phyloP scores from a whole-genome alignment of 2,329 filamentous ascomycete species.

The Aspergillus caelatus region DNA sequence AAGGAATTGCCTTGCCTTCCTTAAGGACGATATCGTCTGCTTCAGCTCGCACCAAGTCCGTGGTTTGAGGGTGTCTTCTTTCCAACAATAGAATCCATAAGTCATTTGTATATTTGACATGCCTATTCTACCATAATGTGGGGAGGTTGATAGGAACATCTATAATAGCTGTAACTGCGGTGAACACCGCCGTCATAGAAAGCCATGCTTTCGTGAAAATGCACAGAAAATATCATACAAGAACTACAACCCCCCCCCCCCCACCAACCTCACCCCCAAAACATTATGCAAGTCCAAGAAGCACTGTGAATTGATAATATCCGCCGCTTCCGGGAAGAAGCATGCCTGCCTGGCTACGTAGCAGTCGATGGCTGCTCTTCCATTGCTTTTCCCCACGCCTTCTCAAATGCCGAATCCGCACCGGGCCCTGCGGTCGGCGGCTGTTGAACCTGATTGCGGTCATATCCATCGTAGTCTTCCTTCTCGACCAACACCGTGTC shows the following conservation, averaged over 20 bases:
- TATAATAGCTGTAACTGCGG: not conserved
- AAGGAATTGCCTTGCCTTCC: not conserved
- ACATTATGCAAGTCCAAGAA: not conserved
- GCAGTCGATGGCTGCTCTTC: constrained; percentile 25
- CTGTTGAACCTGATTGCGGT: constrained; percentile 6
- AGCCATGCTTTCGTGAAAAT: not conserved
- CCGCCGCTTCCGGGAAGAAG: not conserved
- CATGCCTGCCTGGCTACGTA: constrained; percentile 3
- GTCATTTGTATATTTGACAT: not conserved
- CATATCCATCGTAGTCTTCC: constrained; percentile 14
- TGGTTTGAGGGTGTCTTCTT: not conserved
- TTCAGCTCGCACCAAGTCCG: not conserved
- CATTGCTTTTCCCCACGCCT: constrained; percentile 42
- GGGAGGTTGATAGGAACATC: not conserved
- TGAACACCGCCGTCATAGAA: not conserved
- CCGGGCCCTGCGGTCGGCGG: constrained; percentile 8
- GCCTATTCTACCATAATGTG: not conserved
- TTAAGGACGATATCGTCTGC: not conserved
- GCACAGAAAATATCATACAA: constrained; percentile 5
- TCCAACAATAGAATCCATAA: not conserved
- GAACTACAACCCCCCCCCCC: not conserved
- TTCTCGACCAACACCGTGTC: constrained; percentile 25
- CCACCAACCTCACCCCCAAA: not conserved
- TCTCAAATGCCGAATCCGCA: constrained; percentile 35
- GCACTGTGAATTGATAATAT: not conserved